A percentile compares a stretch with the other conserved stretches of the same genome.
Evolutionary conservation across 2,329 filamentous ascomycete genomes (phyloP).

Genomic region (Claviceps humidiphila): DNA sequence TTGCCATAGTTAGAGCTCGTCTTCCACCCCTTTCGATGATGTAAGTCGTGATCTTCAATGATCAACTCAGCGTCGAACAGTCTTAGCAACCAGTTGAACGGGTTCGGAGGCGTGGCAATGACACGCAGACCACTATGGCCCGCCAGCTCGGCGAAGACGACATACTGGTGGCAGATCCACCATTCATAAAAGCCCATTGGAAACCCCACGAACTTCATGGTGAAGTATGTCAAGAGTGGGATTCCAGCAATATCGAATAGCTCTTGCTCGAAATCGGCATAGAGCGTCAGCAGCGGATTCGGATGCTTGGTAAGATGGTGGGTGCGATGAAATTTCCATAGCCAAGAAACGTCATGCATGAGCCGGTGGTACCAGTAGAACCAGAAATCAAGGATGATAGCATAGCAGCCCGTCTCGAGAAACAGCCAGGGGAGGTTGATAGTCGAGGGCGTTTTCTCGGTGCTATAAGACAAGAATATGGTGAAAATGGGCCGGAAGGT

Average conservation of each 20-base stretch:
- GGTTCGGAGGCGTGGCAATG: conserved; percentile 2
- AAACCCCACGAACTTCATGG: conserved; percentile 4
- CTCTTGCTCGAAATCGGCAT: conserved; percentile 5
- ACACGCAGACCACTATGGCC: conserved; percentile 4
- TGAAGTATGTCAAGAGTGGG: conserved; percentile 4
- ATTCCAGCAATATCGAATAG: conserved; percentile 5
- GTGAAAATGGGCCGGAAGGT: conserved; percentile 4
- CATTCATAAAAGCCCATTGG: conserved; percentile 6
- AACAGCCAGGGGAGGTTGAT: not conserved
- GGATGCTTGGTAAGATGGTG: conserved; percentile 7
- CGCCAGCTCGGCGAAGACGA: conserved; percentile 4
- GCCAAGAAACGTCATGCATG: conserved; percentile 3
- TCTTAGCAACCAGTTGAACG: conserved; percentile 3
- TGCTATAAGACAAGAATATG: conserved; percentile 1
- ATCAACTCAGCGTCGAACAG: conserved; percentile 2
- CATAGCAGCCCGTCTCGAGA: conserved; percentile 2
- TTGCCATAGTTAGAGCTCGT: conserved; percentile 6
- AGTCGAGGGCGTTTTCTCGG: not conserved
- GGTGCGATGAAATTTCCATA: conserved; percentile 6
- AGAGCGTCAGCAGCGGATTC: conserved; percentile 3
- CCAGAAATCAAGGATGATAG: conserved; percentile 4
- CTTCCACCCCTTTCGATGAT: conserved; percentile 7
- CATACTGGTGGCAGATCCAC: conserved; percentile 7
- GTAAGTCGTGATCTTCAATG: conserved; percentile 6
- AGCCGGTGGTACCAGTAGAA: conserved; percentile 8